Percentiles rank a stretch among this genome's conserved stretches.
Evolutionary conservation across 371 early-diverging fungal species (phyloP).

Genomic region (Dichotomocladium elegans): DNA sequence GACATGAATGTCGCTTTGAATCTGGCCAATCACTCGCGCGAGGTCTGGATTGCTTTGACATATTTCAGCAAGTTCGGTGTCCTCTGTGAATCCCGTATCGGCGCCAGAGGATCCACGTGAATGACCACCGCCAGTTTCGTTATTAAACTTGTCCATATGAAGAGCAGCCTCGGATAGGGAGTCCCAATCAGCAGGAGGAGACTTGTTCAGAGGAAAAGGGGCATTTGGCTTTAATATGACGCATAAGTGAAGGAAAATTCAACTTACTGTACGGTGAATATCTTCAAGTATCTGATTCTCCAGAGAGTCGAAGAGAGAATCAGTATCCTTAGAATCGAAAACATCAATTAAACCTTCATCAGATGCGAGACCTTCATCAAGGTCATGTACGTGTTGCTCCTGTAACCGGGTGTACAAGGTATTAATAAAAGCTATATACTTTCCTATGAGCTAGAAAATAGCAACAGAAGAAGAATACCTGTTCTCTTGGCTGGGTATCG

Average conservation of each 20-base stretch:
- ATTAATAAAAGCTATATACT: too few species aligned
- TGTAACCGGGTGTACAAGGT: background rate
- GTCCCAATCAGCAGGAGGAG: constrained; percentile 9
- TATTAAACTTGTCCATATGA: background rate
- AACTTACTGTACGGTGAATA: constrained; percentile 4
- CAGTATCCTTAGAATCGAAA: constrained; percentile 12
- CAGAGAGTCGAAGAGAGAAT: constrained; percentile 6
- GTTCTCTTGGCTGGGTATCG: background rate
- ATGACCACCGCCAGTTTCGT: background rate
- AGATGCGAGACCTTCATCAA: constrained; percentile 4
- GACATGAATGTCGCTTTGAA: constrained; percentile 66
- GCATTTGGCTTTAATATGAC: background rate
- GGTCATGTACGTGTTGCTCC: constrained; percentile 1
- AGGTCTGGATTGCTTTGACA: constrained; percentile 26
- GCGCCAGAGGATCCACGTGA: constrained; percentile 9
- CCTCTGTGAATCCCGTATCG: constrained; percentile 1
- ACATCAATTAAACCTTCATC: constrained; percentile 6
- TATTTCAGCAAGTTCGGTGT: constrained; percentile 2
- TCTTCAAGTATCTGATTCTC: constrained; percentile 5
- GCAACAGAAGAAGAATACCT: too few species aligned
- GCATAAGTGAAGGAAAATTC: background rate
- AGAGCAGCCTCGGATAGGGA: background rate
- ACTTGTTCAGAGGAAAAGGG: background rate
- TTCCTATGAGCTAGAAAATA: too few species aligned
- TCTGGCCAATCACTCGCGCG: constrained; percentile 48